Conservation (phyloP, 768 basidiomycete genomes). For the Lentinula guzmanii region DNA sequence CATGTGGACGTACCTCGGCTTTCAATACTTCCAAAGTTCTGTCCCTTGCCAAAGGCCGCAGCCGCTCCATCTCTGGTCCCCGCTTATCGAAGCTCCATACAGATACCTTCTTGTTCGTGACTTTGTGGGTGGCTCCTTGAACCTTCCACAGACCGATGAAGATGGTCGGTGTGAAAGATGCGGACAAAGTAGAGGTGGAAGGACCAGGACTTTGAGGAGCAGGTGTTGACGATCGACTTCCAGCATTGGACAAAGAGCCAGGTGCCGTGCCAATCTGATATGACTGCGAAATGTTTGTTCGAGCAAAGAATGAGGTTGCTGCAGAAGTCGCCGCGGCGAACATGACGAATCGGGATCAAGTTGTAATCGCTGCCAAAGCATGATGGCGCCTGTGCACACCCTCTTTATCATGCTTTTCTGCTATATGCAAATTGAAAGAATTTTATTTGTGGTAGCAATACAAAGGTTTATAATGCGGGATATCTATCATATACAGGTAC, state of each 20-base stretch:
- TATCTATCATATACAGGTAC: background rate
- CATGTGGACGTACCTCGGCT: conserved; percentile 60
- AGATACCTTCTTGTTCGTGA: conserved; percentile 83
- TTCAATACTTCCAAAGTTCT: conserved; percentile 80
- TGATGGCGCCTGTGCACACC: background rate
- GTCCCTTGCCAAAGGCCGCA: conserved; percentile 61
- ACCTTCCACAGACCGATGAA: conserved; percentile 87
- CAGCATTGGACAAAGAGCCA: conserved; percentile 20
- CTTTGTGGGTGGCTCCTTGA: conserved; percentile 80
- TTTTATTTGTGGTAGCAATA: background rate
- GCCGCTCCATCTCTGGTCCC: conserved; percentile 63
- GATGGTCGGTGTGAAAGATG: conserved; percentile 43
- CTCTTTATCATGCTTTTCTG: background rate
- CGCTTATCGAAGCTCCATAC: conserved; percentile 93
- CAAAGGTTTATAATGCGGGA: background rate
- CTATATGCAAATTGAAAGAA: background rate
- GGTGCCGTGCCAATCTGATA: conserved; percentile 52
- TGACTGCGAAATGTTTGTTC: conserved; percentile 76
- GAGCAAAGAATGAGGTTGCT: conserved; percentile 76
- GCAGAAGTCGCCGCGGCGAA: conserved; percentile 37
- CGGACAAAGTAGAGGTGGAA: conserved; percentile 13
- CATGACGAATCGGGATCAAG: background rate
- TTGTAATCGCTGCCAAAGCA: background rate
- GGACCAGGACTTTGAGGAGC: conserved; percentile 18
- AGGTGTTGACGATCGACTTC: conserved; percentile 46